Evolutionary conservation across 768 basidiomycete genomes (phyloP), one percentile per base, ranked within the genome.

Genomic region (Pisolithus microcarpus): DNA sequence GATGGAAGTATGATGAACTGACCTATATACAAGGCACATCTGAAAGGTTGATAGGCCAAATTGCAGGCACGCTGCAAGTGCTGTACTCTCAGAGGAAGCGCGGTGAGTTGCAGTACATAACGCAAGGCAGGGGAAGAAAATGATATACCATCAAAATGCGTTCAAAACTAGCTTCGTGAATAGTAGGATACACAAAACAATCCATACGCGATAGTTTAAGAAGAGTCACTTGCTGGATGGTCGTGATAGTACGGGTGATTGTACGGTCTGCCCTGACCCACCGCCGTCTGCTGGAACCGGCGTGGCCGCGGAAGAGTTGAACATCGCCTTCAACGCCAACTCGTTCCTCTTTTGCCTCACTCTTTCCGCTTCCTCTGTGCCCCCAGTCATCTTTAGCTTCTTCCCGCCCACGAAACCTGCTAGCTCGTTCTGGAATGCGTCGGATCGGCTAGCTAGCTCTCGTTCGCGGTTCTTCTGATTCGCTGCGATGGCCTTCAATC

Each of bases 341-440:
- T 93, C 92, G 62, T 88, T 91, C 67, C 82, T 75, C 64, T 81
- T 81, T 74, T 92, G 87, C 59, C 94, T 74, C 58, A 94, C 77
- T 51, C 95, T 76, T 71, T 99, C 95, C 21, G 73, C 78, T 71
- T 95, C 91, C 66, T 94, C 91, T 21, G 91, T 87, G 13, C 92
- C 94, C 24, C 94, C 95, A 16, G 94, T 99, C 88, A 92, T 86
- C 75, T 82, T 90, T 65, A 99, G 70, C 72, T 87, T 93, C 75
- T 87, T 88, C 54, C 83, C 81, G 4, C 72, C 77, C 48, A 99
- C 93, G 68, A 98, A 97, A 4, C 87, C 91, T 42, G 71, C 68
- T 58, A 99, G 63, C 72, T 98, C 95, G 13, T 76, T 74, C 58
- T 91, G 80, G 67, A 97, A 82, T 57, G 90, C 91, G 65, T 96